Evolutionary conservation across 306 rosid species (phyloP).

Genomic region (Fragaria nilgerrensis): DNA sequence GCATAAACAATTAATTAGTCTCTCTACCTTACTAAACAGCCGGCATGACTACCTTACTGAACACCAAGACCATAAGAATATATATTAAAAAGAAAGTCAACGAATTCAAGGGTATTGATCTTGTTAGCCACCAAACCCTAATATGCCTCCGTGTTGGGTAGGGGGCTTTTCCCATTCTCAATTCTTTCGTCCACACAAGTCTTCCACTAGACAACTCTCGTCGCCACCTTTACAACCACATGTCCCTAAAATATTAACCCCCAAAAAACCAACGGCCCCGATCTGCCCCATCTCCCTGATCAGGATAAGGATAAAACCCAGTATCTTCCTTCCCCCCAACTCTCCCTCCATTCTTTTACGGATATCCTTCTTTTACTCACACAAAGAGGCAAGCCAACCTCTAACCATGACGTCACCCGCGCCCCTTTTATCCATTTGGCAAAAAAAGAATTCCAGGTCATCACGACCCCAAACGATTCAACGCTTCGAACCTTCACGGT

Average conservation of each 20-base stretch:
- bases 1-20: background rate
- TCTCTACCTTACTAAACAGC: background rate
- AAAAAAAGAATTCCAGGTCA: slow-evolving; percentile 39
- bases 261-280: slow-evolving; percentile 12
- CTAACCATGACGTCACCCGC: slow-evolving; percentile 40
- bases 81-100: background rate
- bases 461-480: slow-evolving; percentile 1
- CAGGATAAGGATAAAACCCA: slow-evolving; percentile 59
- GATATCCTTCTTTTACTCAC: slow-evolving; percentile 17
- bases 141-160: no score
- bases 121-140: slow-evolving; percentile 13
- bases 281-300: slow-evolving; percentile 2
- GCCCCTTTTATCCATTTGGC: slow-evolving; percentile 37
- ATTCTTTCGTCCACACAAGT: slow-evolving; percentile 7
- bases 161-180: background rate
- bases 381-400: slow-evolving; percentile 18
- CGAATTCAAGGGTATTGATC: slow-evolving; percentile 15
- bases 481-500: slow-evolving; percentile 1
- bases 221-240: slow-evolving; percentile 35
- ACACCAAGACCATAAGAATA: background rate
- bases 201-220: slow-evolving; percentile 20
- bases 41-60: background rate
- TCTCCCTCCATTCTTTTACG: no score
- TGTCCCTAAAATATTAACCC: slow-evolving; percentile 3
- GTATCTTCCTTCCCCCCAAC: slow-evolving; percentile 2